Evolutionary conservation across 768 basidiomycete genomes (phyloP).

Genomic region (Jaapia argillacea): DNA sequence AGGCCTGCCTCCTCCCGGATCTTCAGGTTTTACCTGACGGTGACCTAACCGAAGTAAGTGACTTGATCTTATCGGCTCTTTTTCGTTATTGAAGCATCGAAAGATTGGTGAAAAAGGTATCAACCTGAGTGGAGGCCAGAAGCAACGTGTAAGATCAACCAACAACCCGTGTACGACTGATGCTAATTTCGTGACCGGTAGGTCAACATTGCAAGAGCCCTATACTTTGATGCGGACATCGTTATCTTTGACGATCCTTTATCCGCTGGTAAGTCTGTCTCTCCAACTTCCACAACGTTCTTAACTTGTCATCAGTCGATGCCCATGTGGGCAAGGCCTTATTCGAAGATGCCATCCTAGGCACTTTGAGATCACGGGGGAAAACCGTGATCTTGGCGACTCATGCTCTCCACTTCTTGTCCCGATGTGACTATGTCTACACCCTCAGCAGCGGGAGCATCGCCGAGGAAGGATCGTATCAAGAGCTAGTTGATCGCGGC

Average conservation of each 20-base stretch:
- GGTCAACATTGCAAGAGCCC: constrained; percentile 61
- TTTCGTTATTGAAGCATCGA: background rate
- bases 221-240: constrained; percentile 57
- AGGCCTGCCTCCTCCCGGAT: constrained; percentile 52
- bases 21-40: constrained; percentile 57
- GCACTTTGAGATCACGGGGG: constrained; percentile 30
- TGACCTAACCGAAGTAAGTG: constrained; percentile 56
- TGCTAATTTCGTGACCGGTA: constrained; percentile 12
- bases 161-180: background rate
- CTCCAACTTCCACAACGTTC: background rate
- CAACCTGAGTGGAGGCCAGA: constrained; percentile 58
- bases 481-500: constrained; percentile 33
- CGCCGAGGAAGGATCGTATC: constrained; percentile 41
- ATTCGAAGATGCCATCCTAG: constrained; percentile 56
- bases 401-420: constrained; percentile 44
- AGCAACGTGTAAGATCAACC: constrained; percentile 35
- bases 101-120: constrained; percentile 69
- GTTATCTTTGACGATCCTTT: constrained; percentile 57
- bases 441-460: constrained; percentile 33
- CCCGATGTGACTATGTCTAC: constrained; percentile 41
- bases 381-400: constrained; percentile 48
- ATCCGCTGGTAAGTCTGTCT: constrained; percentile 38
- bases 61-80: background rate
- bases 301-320: constrained; percentile 34
- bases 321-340: constrained; percentile 66